Evolutionary conservation across 2,329 filamentous ascomycete species (phyloP), one percentile per base, ranked within the genome.

Genomic region (Colletotrichum tamarilloi): DNA sequence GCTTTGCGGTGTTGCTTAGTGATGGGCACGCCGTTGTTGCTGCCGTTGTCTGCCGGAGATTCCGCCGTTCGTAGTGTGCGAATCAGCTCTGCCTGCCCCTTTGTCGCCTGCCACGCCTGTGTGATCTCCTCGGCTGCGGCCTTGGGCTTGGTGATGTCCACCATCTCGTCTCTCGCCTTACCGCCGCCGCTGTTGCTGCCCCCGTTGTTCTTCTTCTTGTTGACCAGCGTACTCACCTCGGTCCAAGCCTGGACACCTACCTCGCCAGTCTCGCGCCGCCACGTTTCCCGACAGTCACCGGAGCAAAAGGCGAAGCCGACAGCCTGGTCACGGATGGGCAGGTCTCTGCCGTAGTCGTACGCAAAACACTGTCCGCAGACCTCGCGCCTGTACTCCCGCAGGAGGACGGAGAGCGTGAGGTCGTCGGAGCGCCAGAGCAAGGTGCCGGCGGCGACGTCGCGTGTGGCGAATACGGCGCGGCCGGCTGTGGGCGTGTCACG

Each of bases 301-400:
- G 70, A 73, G 42, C 70, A 73, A 32, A 73, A 73, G 11, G 60
- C 70, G 24, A 73, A 73, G 4, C 70, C 70, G 9, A 72, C 69
- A 32, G 53, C n/a, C 19, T 55, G 38, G 55, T 73, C 70, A 12
- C 67, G 67, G 11, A 70, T 35, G 11, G 24, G 5, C 59, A 73
- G 35, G 60, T 65, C 67, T 26, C 67, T 38, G 60, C 70, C 70
- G 55, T 65, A 64, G 55, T 73, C 67, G 46, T 73, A 73, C 6
- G 30, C 55, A 16, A 73, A 73, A 55, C 70, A 73, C 60, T 65
- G 67, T 5, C 66, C 67, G 46, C 70, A 73, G 42, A 73, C 70
- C 32, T 73, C 70, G n/a, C 70, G 70, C 42, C 67, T 58, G 46
- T 73, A 73, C 46, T 73, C 70, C 7, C 67, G 70, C 4, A 73